Evolutionary conservation across 192 early-diverging fungal species (phyloP).

Genomic region (Haplosporangium gracile): DNA sequence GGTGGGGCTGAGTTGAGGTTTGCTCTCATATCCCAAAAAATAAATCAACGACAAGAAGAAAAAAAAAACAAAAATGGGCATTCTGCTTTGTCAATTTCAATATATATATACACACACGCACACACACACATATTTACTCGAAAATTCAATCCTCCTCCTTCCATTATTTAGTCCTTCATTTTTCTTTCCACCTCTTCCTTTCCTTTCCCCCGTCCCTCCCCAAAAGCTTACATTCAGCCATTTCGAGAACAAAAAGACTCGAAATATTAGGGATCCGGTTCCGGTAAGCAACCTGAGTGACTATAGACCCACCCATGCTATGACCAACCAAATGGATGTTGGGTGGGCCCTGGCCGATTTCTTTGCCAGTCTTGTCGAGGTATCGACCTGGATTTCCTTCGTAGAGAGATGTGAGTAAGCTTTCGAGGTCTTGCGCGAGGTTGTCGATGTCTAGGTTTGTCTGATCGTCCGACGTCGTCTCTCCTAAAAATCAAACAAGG

Average conservation of each 20-base stretch:
- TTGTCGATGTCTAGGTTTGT: slow-evolving; percentile 10
- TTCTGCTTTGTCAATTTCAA: not conserved
- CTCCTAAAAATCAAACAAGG: not conserved
- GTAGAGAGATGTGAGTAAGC: slow-evolving; percentile 17
- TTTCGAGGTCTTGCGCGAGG: slow-evolving; percentile 31
- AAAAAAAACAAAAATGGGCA: not conserved
- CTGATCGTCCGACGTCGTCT: slow-evolving; percentile 22
- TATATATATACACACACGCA: too few relatives aligned
- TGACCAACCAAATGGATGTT: slow-evolving; percentile 28
- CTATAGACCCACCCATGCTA: slow-evolving; percentile 73
- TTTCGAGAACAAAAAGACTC: slow-evolving; percentile 69
- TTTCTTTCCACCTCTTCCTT: not conserved
- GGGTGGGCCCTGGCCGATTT: not conserved
- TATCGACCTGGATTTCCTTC: not conserved
- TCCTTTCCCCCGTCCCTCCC: not conserved
- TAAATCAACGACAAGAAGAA: not conserved
- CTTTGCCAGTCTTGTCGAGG: not conserved
- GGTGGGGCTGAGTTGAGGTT: not conserved
- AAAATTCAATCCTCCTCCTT: too few relatives aligned
- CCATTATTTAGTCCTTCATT: not conserved
- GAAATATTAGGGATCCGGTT: slow-evolving; percentile 42
- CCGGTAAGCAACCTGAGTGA: slow-evolving; percentile 57
- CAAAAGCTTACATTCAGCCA: slow-evolving; percentile 60
- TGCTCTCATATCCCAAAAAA: not conserved
- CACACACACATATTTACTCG: too few relatives aligned